Percentiles rank a stretch among this genome's conserved stretches.
Evolutionary conservation across 306 rosid species (phyloP).

Genomic region (Ochetophila trinervis): DNA sequence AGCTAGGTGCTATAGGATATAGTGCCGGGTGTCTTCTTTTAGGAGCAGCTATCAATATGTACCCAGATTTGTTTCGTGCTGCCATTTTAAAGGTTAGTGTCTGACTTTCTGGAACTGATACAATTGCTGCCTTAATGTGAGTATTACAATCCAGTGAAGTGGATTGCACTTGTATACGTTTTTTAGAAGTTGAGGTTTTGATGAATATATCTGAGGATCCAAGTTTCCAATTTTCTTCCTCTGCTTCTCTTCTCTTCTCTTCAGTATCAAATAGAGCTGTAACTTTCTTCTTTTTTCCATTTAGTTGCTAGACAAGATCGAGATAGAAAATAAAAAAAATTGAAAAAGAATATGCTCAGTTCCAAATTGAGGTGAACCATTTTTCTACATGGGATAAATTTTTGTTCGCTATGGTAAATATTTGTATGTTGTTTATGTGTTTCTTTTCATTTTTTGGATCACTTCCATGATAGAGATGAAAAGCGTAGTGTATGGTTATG

Average conservation of each 20-base stretch:
- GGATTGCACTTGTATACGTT: background rate
- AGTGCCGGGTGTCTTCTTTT: constrained; percentile 91
- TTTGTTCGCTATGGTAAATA: no score
- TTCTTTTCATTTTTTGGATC: no score
- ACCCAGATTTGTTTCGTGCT: constrained; percentile 71
- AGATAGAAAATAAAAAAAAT: no score
- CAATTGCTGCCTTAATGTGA: background rate
- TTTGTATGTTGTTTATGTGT: no score
- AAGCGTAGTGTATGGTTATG: background rate
- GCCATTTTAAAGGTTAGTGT: constrained; percentile 70
- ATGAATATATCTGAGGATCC: background rate
- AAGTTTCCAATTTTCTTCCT: background rate
- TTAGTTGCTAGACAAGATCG: no score
- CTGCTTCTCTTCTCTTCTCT: no score
- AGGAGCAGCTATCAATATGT: constrained; percentile 74
- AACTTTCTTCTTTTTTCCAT: no score
- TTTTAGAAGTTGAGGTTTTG: background rate
- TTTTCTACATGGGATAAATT: no score
- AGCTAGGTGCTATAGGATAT: constrained; percentile 66
- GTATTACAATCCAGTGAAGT: background rate
- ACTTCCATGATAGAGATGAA: background rate
- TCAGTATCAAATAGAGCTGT: background rate
- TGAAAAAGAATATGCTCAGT: no score
- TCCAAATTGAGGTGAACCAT: no score
- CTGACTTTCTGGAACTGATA: background rate